Evolutionary conservation across 1,139 yeast species (phyloP), one percentile per base, ranked within the genome.

Genomic region (Saccharomyces hybrid): DNA sequence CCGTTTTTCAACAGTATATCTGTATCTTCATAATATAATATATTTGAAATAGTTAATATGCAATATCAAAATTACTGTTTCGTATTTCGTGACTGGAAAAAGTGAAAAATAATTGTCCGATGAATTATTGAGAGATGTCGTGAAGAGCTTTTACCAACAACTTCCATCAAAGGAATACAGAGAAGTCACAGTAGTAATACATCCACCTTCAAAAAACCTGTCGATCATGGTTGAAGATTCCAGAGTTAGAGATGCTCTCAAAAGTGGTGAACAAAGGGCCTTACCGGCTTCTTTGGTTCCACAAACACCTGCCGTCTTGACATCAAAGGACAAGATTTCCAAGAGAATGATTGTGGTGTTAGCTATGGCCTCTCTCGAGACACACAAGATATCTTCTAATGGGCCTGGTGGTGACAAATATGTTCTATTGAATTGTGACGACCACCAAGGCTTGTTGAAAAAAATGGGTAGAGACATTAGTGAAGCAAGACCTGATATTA

Each of bases 401-500:
- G 83, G 88, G 9, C 80, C 87, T 28, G 90, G 91, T 52, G 96
- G 95, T 53, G 98, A 91, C 70, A 88, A 93, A 70, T 93, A 86
- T 68, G 97, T 96, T 0, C 75, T 93, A 59, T 78, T 93, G 65
- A 93, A 93, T 75, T 93, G 99, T 77, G 99, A 93, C 72, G 99
- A 93, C 71, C 99, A 93, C 71, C 99, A 93, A 75, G 98, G 98
- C 14, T 78, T 93, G 55, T 77, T 93, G 65, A 86, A 95, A 72
- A 91, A 90, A 70, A 89, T 91, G 95, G 96, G 96, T 50, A 81
- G 97, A 69, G 98, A 93, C 70, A 93, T 93, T 62, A 91, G 97
- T 49, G 99, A 93, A 70, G 98, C 97, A 4, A 83, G 99, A 72
- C 99, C 99, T 21, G 99, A 93, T 72, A 93, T 93, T 66, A 91